phyloP scores from a whole-genome alignment of 441 rosid genomes.

The Isatis lusitanica region DNA sequence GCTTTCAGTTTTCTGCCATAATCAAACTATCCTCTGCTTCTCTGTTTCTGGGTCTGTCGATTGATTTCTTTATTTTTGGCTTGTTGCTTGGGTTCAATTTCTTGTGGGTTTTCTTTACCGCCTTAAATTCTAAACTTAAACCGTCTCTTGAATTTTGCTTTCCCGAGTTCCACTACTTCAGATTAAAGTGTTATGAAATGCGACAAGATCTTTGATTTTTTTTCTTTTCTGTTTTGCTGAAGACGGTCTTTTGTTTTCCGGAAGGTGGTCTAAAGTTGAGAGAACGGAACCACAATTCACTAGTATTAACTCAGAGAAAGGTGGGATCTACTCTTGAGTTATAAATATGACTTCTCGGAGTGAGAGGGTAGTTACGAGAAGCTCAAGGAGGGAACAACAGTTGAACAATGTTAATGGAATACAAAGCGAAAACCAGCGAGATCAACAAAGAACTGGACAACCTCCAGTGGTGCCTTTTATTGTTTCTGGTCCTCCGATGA shows the following conservation, averaged over 20 bases:
- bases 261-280: background rate
- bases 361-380: conserved; percentile 9
- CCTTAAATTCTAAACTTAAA: background rate
- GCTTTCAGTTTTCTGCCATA: background rate
- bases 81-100: background rate
- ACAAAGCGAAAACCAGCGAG: conserved; percentile 29
- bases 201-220: background rate
- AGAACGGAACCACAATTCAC: background rate
- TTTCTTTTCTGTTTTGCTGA: background rate
- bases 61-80: background rate
- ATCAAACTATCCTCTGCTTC: background rate
- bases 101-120: conserved; percentile 12
- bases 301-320: background rate
- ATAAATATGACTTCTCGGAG: conserved; percentile 5
- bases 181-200: background rate
- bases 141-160: background rate
- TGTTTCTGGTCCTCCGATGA: conserved; percentile 38
- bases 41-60: conserved; percentile 16
- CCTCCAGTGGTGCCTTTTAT: background rate
- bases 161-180: background rate
- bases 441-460: conserved; percentile 48
- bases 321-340: background rate
- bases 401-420: background rate
- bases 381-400: conserved; percentile 1
- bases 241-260: background rate